phyloP scores from a whole-genome alignment of 805 yeast species.

The Pichia nanzhaoensis region DNA sequence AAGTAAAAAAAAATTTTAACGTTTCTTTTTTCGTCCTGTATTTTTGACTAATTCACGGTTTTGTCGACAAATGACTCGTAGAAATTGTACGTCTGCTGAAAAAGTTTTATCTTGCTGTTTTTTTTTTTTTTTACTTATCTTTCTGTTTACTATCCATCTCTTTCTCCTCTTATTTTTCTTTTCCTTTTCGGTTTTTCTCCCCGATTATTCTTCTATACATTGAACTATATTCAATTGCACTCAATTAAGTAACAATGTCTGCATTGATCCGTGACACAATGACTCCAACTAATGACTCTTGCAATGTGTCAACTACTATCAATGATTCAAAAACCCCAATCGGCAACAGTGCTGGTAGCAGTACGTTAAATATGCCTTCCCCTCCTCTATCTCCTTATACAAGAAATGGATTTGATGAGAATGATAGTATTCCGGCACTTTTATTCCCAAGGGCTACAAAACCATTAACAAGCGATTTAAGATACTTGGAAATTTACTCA shows the following conservation, averaged over 20 bases:
- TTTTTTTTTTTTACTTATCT: constrained; percentile 14
- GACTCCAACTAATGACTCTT: constrained; percentile 8
- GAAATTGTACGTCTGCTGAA: no score
- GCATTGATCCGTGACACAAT: constrained; percentile 6
- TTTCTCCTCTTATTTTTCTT: not conserved
- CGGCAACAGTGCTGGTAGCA: not conserved
- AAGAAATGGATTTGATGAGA: constrained; percentile 22
- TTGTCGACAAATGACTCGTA: not conserved
- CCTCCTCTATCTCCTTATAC: constrained; percentile 34
- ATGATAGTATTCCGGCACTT: constrained; percentile 24
- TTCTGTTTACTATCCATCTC: constrained; percentile 5
- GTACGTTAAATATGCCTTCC: constrained; percentile 28
- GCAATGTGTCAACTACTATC: not conserved
- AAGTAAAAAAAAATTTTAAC: constrained; percentile 2
- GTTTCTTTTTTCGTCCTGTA: not conserved
- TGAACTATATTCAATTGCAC: constrained; percentile 6
- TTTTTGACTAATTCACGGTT: not conserved
- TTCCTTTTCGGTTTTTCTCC: not conserved
- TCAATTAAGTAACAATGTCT: constrained; percentile 9
- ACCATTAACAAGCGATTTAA: constrained; percentile 13
- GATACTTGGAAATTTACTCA: constrained; percentile 10
- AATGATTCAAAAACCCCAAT: not conserved
- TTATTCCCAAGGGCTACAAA: constrained; percentile 23
- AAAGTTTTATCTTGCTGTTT: not conserved
- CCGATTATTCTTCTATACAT: not conserved